Percentiles rank a stretch among this genome's conserved stretches.
Conservation (phyloP, 2,329 filamentous ascomycete species). For the Nemania abortiva region DNA sequence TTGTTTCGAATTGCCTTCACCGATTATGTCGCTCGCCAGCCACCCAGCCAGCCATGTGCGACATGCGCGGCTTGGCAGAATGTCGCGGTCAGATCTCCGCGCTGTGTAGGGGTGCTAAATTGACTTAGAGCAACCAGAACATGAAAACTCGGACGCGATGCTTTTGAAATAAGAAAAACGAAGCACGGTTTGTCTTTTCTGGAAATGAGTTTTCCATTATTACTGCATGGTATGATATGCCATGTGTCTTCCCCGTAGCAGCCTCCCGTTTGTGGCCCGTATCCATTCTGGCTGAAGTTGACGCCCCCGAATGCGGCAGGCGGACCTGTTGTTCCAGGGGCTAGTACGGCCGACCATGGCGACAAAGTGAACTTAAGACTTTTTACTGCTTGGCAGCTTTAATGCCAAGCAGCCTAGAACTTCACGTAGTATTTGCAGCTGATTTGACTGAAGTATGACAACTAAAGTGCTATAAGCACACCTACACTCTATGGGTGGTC, state of each 20-base stretch:
- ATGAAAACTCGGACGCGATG: background rate
- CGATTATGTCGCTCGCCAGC: conserved; percentile 1
- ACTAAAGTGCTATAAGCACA: no score
- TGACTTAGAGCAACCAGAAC: background rate
- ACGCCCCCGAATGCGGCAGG: conserved; percentile 30
- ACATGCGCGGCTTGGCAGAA: conserved; percentile 24
- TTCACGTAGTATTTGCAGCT: no score
- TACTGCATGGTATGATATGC: background rate
- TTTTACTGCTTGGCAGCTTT: background rate
- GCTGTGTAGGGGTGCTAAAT: background rate
- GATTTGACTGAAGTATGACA: no score
- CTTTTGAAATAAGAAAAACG: background rate
- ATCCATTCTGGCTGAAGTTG: conserved; percentile 15
- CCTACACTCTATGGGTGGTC: no score
- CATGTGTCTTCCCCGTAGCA: conserved; percentile 21
- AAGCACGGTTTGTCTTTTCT: background rate
- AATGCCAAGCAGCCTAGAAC: no score
- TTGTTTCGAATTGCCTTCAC: background rate
- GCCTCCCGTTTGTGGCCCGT: background rate
- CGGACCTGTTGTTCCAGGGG: conserved; percentile 26
- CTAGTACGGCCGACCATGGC: conserved; percentile 23
- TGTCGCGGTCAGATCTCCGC: background rate
- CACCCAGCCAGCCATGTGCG: conserved; percentile 23
- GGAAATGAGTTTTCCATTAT: background rate
- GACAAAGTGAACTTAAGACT: no score